Base-by-base conservation (phyloP, 306 rosid species). In the Dalbergia cultrata region DNA sequence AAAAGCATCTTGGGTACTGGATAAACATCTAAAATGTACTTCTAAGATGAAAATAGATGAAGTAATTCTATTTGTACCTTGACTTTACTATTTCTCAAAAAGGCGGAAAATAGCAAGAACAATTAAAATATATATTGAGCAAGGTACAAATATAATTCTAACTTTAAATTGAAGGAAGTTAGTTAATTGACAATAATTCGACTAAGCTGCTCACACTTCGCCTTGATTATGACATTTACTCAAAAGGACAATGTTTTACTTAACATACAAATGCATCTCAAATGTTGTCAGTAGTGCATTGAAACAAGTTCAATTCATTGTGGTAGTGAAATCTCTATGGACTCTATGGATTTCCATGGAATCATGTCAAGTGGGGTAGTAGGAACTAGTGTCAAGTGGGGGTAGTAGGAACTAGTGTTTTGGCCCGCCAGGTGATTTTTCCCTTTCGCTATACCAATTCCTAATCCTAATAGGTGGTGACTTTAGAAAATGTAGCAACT, bases 311-410 rank as follows among this genome's bases (percentile, higher is more conserved):
- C 70, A 5, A 12, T 31, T 80, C 8, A 39, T 47, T 45, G 11
- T 22, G 65, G 47, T 18, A 49, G 18, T 4, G 67, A 75, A 75
- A 85, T 47, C n/a, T n/a, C 73, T 54, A 17, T 76, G 52, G 65
- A 70, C 77, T 69, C 69, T 61, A 70, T 76, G 35, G 58, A n/a
- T 50, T 82, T 63, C 81, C n/a, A n/a, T n/a, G n/a, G n/a, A n/a
- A 68, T 26, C 72, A 52, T 77, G 50, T 50, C 50, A 22, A n/a
- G n/a, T 9, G 31, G n/a, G 57, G 43, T 56, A 50, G 11, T 22
- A 83, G 41, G 49, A 78, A 83, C 71, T 44, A 62, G 9, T 72
- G 64, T 66, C 82, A 65, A 68, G 78, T 79, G 80, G 83, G n/a
- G 83, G 63, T 44, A 63, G 64, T 56, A n/a, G 83, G 76, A 79